A percentile compares a stretch with the other conserved stretches of the same genome.
Conservation (phyloP, 2,329 filamentous ascomycete species). For the Fusarium bulbicola region DNA sequence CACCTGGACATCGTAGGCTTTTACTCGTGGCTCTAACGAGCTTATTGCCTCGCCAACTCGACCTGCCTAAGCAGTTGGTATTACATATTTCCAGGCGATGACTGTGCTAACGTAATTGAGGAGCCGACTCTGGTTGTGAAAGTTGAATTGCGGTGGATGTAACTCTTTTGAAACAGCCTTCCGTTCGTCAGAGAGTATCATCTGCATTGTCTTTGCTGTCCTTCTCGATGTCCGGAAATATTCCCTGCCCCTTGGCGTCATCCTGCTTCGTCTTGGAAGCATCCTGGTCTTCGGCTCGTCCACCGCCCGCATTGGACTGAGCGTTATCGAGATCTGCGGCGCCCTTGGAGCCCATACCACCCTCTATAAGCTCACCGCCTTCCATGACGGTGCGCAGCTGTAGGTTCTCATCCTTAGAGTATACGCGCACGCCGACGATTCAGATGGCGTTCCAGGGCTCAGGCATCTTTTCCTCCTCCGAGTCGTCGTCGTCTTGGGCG, state of each 20-base stretch:
- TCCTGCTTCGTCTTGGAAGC: constrained; percentile 4
- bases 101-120: too few relatives aligned
- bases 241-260: background rate
- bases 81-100: too few relatives aligned
- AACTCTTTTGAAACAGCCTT: too few relatives aligned
- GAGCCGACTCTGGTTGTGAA: too few relatives aligned
- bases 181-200: too few relatives aligned
- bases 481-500: constrained; percentile 55
- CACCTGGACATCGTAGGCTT: too few relatives aligned
- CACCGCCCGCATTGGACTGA: constrained; percentile 63
- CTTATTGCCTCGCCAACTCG: too few relatives aligned
- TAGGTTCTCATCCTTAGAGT: constrained; percentile 54
- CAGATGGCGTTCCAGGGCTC: constrained; percentile 68
- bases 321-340: constrained; percentile 65
- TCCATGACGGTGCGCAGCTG: constrained; percentile 66
- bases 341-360: constrained; percentile 66
- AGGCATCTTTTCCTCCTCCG: constrained; percentile 63
- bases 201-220: too few relatives aligned
- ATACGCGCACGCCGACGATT: constrained; percentile 69
- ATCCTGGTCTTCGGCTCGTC: constrained; percentile 43
- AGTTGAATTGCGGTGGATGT: too few relatives aligned
- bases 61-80: too few relatives aligned
- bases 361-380: constrained; percentile 62
- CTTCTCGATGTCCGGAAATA: too few relatives aligned
- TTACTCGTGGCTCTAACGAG: too few relatives aligned